Base-by-base conservation (phyloP, 1,284 basidiomycete species). In the Malassezia sympodialis region DNA sequence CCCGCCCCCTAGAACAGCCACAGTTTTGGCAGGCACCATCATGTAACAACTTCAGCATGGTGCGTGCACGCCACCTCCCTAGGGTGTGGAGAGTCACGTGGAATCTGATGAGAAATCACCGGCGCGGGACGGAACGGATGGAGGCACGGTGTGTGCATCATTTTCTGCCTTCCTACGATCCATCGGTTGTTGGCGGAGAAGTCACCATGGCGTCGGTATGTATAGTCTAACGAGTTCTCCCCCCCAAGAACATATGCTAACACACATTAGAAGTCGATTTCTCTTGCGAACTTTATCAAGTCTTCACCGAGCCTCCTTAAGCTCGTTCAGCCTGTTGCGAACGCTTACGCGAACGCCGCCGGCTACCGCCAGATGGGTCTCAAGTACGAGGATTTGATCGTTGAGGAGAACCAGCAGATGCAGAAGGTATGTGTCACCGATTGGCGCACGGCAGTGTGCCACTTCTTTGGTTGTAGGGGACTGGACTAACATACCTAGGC, bases 311-410 rank as follows among this genome's bases (percentile, higher is more conserved):
- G 80, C 42, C 80, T 91, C 53, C 79, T 79, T 70, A 80, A 78
- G 56, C 79, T 82, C 77, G 67, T 94, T 65, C 84, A 83, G 67
- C 90, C 90, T 53, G 62, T 96, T 58, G 87, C 90, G 12, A 80
- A 82, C 69, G 86, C 86, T 80, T 96, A 94, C 76, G 86, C 85
- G 66, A 77, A 86, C 73, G 78, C 84, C 51, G 78, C 85, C 40
- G 90, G 91, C 41, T 88, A 93, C 81, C 83, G 91, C 68, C 81
- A 85, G 76, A 81, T 88, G 76, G 93, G 93, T 67, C 83, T 96
- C 76, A 84, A 83, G 74, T 94, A 94, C 77, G 93, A 98, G 76
- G 93, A 98, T 81, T 82, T 98, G 68, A 79, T 96, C 62, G 79
- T 86, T 57, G 90, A 96, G 78, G 93, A 96, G 79, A 82, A 84